Evolutionary conservation across 1,139 yeast genomes (phyloP), one percentile per base, ranked within the genome.

Genomic region (Candida mesenterica): DNA sequence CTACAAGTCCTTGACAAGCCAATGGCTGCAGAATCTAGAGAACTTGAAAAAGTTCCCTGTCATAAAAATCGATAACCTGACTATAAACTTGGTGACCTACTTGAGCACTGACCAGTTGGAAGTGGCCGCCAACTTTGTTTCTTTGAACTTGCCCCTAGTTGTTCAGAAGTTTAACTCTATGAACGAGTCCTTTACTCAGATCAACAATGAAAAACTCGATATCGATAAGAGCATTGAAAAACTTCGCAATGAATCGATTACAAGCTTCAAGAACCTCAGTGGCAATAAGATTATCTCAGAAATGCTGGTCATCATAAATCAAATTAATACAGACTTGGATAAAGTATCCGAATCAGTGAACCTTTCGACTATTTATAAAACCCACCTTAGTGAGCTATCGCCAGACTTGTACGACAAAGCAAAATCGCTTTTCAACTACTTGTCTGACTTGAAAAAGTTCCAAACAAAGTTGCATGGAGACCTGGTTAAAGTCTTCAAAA

Each of bases 11-110:
- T 57, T 77, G 28, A 64, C 68, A 22, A 54, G 60, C 17, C 49
- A 57, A 7, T 83, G 92, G 92, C 45, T 44, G 13, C 52, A 49
- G 0, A 64, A 73, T 38, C 79, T 61, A 42, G 48, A 57, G 1
- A 57, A 56, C 5, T 54, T 82, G 23, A 52, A 59, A 28, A 57
- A 58, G 6, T 61, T 80, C 15, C 64, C 72, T 0, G 28, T 41
- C 18, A 38, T 59, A 27, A 40, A 45, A 33, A 30, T 62, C 38
- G 29, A 17, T 15, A 39, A 56, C 37, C 20, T 37, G 37, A 5
- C 52, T 32, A 40, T 56, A 6, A 34, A 43, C 30, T 38, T 63
- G 8, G 51, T 52, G 19, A 57, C 54, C 14, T 51, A 55, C 15
- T 46, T 77, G 31, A 48, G 60, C 8, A 41, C 43, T 9, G 55